Conservation (phyloP, 1,139 yeast genomes). For the Magnusiomyces magnusii region DNA sequence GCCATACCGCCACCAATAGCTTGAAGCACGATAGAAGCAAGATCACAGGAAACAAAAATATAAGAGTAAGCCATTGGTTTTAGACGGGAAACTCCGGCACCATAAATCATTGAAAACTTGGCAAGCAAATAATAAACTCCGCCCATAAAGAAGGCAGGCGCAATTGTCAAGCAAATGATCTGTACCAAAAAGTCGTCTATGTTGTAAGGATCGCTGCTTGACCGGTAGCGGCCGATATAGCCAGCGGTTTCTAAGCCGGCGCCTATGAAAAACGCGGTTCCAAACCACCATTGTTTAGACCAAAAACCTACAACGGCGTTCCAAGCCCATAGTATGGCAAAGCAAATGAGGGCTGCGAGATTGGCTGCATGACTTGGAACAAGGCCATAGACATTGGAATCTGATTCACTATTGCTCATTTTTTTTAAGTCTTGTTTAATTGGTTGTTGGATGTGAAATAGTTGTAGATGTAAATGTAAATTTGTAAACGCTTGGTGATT, state of each 20-base stretch:
- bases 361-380: too few species aligned
- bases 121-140: slow-evolving; percentile 76
- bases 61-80: slow-evolving; percentile 72
- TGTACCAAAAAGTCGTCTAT: slow-evolving; percentile 52
- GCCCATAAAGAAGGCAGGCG: slow-evolving; percentile 87
- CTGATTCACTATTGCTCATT: too few species aligned
- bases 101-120: slow-evolving; percentile 63
- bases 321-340: slow-evolving; percentile 37
- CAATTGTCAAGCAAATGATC: slow-evolving; percentile 62
- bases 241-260: slow-evolving; percentile 61
- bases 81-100: slow-evolving; percentile 51
- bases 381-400: too few species aligned
- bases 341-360: slow-evolving; percentile 43
- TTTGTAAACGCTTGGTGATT: too few species aligned
- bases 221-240: slow-evolving; percentile 54
- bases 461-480: too few species aligned
- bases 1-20: slow-evolving; percentile 82
- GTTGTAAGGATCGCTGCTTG: slow-evolving; percentile 36
- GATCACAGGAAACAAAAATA: slow-evolving; percentile 59
- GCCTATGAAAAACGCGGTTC: slow-evolving; percentile 54
- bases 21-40: slow-evolving; percentile 63
- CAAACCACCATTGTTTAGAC: slow-evolving; percentile 69
- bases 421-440: too few species aligned
- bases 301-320: slow-evolving; percentile 40
- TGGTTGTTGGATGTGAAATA: too few species aligned